Conservation (phyloP, 768 basidiomycete genomes). For the Lactifluus subvellereus region DNA sequence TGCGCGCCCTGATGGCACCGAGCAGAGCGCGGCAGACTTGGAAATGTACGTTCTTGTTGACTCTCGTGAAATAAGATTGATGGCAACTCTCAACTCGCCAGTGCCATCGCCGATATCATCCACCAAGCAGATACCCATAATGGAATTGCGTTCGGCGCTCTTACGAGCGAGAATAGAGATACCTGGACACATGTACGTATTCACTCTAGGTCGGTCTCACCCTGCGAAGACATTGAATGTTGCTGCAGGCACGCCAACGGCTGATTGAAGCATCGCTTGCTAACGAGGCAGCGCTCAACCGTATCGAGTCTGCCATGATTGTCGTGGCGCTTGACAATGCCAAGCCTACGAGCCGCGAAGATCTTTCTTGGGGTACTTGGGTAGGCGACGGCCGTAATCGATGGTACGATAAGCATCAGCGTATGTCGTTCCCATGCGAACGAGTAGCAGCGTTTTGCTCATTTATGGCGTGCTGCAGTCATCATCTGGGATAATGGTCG, state of each 20-base stretch:
- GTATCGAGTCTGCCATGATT: constrained; percentile 88
- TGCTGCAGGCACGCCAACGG: constrained; percentile 45
- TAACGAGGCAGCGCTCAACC: constrained; percentile 64
- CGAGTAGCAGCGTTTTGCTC: neutral
- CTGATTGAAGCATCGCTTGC: constrained; percentile 56
- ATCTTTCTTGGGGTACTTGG: constrained; percentile 80
- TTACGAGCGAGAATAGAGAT: constrained; percentile 88
- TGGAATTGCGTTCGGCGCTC: constrained; percentile 55
- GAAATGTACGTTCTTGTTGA: constrained; percentile 46
- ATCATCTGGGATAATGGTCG: constrained; percentile 94
- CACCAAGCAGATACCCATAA: constrained; percentile 47
- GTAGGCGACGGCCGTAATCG: constrained; percentile 85
- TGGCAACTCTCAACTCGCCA: constrained; percentile 38
- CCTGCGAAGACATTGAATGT: neutral
- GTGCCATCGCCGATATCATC: constrained; percentile 58
- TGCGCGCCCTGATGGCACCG: constrained; percentile 51
- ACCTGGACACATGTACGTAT: constrained; percentile 71
- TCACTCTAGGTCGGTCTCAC: constrained; percentile 14
- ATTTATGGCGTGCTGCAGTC: constrained; percentile 42
- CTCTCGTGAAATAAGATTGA: neutral
- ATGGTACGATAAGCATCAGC: constrained; percentile 96
- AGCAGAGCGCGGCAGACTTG: constrained; percentile 76
- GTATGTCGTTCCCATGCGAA: constrained; percentile 39
- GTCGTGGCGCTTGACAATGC: constrained; percentile 82
- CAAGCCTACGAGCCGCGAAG: constrained; percentile 73